Conservation (phyloP, 768 basidiomycete genomes). For the Lanmaoa pseudosensibilis region DNA sequence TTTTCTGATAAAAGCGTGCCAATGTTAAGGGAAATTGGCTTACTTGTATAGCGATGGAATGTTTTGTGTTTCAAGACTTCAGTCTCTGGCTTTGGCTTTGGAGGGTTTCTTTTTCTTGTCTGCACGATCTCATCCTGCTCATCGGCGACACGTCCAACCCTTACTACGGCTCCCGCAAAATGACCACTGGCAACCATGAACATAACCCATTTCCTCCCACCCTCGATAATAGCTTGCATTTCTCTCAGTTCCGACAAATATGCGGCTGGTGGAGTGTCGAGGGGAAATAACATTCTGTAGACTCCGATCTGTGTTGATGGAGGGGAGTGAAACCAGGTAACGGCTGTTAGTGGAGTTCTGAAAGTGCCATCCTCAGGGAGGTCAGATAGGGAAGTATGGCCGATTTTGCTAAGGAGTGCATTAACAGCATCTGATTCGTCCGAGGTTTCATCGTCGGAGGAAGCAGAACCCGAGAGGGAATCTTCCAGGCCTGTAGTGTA, state of each 20-base stretch:
- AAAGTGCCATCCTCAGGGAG: constrained; percentile 41
- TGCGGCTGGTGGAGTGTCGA: constrained; percentile 34
- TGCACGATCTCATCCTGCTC: constrained; percentile 41
- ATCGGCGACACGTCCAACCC: constrained; percentile 57
- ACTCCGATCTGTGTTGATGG: constrained; percentile 88
- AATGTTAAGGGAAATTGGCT: constrained; percentile 31
- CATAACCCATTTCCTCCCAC: constrained; percentile 84
- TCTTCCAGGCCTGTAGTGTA: constrained; percentile 63
- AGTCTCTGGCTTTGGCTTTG: constrained; percentile 69
- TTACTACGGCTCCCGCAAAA: constrained; percentile 89
- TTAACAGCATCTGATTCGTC: constrained; percentile 68
- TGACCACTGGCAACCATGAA: constrained; percentile 98
- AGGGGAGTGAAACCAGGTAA: constrained; percentile 90
- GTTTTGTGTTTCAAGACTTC: constrained; percentile 91
- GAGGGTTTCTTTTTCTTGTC: constrained; percentile 54
- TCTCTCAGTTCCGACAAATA: constrained; percentile 62
- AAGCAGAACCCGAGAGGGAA: constrained; percentile 91
- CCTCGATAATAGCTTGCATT: constrained; percentile 56
- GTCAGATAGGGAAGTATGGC: constrained; percentile 44
- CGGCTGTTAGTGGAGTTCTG: constrained; percentile 59
- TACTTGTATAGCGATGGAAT: constrained; percentile 98
- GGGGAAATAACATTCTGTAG: constrained; percentile 75
- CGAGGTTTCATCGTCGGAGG: constrained; percentile 55
- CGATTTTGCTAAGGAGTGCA: constrained; percentile 63
- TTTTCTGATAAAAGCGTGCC: constrained; percentile 7